A percentile compares a stretch with the other conserved stretches of the same genome.
These are phyloP conservation scores for Exophiala aquamarina DNA, from an alignment of 2,329 filamentous ascomycete genomes.

Conservation along the genomic window DNA sequence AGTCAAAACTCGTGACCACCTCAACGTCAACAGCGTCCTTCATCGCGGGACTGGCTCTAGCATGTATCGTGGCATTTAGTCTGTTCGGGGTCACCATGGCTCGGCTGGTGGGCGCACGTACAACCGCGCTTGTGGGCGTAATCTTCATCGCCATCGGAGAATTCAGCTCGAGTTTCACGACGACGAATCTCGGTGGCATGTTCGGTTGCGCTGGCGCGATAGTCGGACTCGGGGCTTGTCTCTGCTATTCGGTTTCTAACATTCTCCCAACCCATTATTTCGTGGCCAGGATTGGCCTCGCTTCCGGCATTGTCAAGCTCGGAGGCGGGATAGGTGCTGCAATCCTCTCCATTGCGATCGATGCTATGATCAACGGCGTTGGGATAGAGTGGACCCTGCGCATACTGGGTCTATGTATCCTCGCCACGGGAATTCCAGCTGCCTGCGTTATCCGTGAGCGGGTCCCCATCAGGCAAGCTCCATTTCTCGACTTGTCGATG, in stretches of 20 bases:
- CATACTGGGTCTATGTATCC: constrained; percentile 52
- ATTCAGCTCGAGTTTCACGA: constrained; percentile 49
- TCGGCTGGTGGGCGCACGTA: constrained; percentile 48
- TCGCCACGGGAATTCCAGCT: constrained; percentile 57
- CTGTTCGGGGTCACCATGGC: constrained; percentile 55
- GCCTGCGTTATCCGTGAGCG: constrained; percentile 56
- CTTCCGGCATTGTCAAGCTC: constrained; percentile 56
- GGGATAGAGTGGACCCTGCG: constrained; percentile 55
- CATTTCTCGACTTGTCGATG: constrained; percentile 54
- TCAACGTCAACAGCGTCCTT: constrained; percentile 58
- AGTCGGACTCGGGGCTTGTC: constrained; percentile 45
- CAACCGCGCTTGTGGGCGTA: constrained; percentile 51
- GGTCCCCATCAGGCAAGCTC: constrained; percentile 36
- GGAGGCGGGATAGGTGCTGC: constrained; percentile 59
- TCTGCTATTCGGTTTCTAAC: constrained; percentile 49
- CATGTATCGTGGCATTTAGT: constrained; percentile 53
- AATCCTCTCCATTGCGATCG: constrained; percentile 50
- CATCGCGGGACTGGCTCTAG: constrained; percentile 55
- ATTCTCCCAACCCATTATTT: constrained; percentile 57
- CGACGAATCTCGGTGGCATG: constrained; percentile 46
- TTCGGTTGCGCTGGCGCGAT: constrained; percentile 52
- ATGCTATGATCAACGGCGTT: constrained; percentile 48
- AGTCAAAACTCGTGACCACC: constrained; percentile 44
- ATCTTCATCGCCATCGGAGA: constrained; percentile 49
- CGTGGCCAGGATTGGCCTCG: constrained; percentile 52